Base-by-base conservation (phyloP, 805 yeast species). In the Saturnispora saitoi region DNA sequence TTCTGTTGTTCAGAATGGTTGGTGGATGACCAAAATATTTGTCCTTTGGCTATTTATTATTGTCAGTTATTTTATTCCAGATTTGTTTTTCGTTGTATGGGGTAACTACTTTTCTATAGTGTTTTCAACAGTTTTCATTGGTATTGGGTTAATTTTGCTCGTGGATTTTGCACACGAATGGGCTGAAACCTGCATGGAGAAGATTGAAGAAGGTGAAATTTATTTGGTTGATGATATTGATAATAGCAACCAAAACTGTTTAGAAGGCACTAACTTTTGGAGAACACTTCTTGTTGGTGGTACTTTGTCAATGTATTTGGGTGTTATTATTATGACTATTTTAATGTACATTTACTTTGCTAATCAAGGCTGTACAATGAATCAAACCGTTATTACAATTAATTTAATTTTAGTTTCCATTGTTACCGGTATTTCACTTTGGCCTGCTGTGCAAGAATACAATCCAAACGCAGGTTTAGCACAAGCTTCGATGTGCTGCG, bases 91-190 rank as follows among this genome's bases (percentile, higher is more conserved):
- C 64, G 76, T 90, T 14, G 73, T 83, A 58, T 93, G 95, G 81
- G 97, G 99, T 1, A 93, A 87, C 64, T 81, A 88, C 69, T 71
- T 93, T 40, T 88, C 97, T 5, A 83, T 90, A 29, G 67, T 88
- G 4, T 82, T 88, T 57, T 87, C 96, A 40, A 84, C 91, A 3
- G 60, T 89, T 4, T 93, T 93, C 67, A 77, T 91, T 32, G 81
- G 93, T 14, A 86, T 93, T 52, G 99, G 99, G 1, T 74, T 93
- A 50, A 84, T 95, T 12, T 71, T 93, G 44, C 70, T 93, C 43
- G 97, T 93, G 30, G 99, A 93, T 65, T 93, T 88, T 72, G 98
- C 99, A 4, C 98, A 93, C 66, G 91, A 91, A 56, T 93, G 97
- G 96, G 97, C 98, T 0, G 99, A 93, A 59, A 86, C 85, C 7